These are phyloP conservation scores for Colletotrichum plurivorum DNA, from an alignment of 2,329 filamentous ascomycete species.

Conservation along the genomic window DNA sequence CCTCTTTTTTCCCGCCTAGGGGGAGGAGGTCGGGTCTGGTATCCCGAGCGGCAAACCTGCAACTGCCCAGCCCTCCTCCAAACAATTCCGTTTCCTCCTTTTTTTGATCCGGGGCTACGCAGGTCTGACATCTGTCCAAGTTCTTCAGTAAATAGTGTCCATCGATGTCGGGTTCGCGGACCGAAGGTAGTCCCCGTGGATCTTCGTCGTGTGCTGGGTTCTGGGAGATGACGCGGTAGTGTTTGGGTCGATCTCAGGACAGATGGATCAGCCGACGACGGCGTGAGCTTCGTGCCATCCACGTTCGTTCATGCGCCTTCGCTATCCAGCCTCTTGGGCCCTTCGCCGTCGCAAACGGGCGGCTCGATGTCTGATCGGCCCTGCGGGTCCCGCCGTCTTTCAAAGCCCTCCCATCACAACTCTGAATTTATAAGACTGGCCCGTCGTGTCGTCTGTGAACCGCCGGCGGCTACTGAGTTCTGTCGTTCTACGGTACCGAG, in stretches of 20 bases:
- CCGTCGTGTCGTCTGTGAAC: too few species aligned
- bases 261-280: neutral
- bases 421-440: neutral
- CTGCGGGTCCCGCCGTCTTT: neutral
- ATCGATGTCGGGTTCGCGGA: neutral
- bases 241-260: neutral
- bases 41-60: neutral
- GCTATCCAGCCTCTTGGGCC: neutral
- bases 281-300: neutral
- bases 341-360: constrained; percentile 9
- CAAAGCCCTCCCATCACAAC: too few species aligned
- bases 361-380: constrained; percentile 33
- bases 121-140: too few species aligned
- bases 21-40: too few species aligned
- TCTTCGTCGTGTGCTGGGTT: neutral
- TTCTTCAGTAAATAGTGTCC: neutral
- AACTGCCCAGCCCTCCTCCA: constrained; percentile 20
- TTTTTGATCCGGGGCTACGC: neutral
- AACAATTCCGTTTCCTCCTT: constrained; percentile 2
- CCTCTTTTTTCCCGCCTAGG: neutral
- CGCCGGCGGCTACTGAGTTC: neutral
- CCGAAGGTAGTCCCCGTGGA: neutral
- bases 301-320: neutral
- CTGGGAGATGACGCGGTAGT: too few species aligned
- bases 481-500: constrained; percentile 3